These are phyloP conservation scores for Ogataea pilisensis DNA, from an alignment of 805 yeast genomes.

Conservation along the genomic window DNA sequence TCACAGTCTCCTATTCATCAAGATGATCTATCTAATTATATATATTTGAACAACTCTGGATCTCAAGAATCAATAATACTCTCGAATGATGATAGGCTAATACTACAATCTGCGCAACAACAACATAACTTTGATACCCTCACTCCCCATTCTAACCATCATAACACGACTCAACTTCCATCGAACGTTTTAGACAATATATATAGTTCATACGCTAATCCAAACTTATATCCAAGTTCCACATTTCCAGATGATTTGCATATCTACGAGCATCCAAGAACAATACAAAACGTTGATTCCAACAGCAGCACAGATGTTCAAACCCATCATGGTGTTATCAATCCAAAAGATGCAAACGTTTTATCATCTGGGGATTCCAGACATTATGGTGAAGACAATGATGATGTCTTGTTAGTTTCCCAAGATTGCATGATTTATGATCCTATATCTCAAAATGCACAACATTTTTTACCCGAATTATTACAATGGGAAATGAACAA, in stretches of 20 bases:
- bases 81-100: conserved; percentile 11
- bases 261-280: conserved; percentile 8
- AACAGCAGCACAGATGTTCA: conserved; percentile 2
- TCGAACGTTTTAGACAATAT: conserved; percentile 15
- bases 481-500: conserved; percentile 24
- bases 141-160: too few relatives aligned
- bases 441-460: conserved; percentile 17
- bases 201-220: conserved; percentile 28
- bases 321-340: conserved; percentile 7
- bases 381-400: conserved; percentile 20
- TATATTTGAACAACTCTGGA: conserved; percentile 23
- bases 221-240: conserved; percentile 23
- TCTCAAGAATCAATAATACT: conserved; percentile 25
- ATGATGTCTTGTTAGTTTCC: conserved; percentile 28
- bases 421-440: conserved; percentile 29
- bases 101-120: conserved; percentile 1
- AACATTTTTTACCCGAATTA: conserved; percentile 25
- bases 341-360: conserved; percentile 13
- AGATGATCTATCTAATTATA: conserved; percentile 23
- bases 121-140: background rate
- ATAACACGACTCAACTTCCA: conserved; percentile 1
- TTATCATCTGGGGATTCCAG: conserved; percentile 3
- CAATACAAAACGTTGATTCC: background rate
- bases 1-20: background rate
- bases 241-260: conserved; percentile 26